Conservation (phyloP, 192 early-diverging fungal species). For the Spizellomyces sp. region DNA sequence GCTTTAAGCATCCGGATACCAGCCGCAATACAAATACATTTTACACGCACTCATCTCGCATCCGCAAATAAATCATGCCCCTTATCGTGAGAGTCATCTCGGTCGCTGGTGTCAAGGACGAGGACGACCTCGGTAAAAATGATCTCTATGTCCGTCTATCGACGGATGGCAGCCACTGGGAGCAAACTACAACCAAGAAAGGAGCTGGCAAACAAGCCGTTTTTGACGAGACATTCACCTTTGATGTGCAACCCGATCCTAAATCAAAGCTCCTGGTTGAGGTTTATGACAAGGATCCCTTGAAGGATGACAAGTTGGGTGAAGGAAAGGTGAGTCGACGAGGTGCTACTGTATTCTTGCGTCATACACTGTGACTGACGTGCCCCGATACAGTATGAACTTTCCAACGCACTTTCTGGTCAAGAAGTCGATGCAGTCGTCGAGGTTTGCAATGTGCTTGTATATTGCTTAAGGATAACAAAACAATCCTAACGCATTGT, state of each 20-base stretch:
- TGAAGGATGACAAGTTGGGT: slow-evolving; percentile 21
- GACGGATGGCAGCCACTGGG: slow-evolving; percentile 18
- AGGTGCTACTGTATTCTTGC: background rate
- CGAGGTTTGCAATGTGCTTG: background rate
- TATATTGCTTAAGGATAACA: too few species aligned
- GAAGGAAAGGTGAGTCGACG: background rate
- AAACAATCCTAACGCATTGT: too few species aligned
- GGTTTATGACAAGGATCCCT: slow-evolving; percentile 24
- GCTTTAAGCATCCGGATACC: background rate
- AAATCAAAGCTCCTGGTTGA: slow-evolving; percentile 14
- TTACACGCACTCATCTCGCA: slow-evolving; percentile 1
- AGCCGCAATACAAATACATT: background rate
- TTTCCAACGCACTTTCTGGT: background rate
- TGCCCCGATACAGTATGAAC: background rate
- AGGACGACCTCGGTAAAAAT: slow-evolving; percentile 22
- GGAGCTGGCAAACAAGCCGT: slow-evolving; percentile 25
- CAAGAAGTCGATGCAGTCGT: background rate
- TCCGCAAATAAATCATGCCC: slow-evolving; percentile 13
- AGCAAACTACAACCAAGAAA: slow-evolving; percentile 10
- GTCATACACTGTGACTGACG: background rate
- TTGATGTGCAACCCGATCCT: background rate
- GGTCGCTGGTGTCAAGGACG: slow-evolving; percentile 25
- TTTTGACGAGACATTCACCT: slow-evolving; percentile 20
- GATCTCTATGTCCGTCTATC: slow-evolving; percentile 21
- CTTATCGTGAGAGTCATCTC: slow-evolving; percentile 19